phyloP scores from a whole-genome alignment of 2,329 filamentous ascomycete species.

The Penicillium sp. region DNA sequence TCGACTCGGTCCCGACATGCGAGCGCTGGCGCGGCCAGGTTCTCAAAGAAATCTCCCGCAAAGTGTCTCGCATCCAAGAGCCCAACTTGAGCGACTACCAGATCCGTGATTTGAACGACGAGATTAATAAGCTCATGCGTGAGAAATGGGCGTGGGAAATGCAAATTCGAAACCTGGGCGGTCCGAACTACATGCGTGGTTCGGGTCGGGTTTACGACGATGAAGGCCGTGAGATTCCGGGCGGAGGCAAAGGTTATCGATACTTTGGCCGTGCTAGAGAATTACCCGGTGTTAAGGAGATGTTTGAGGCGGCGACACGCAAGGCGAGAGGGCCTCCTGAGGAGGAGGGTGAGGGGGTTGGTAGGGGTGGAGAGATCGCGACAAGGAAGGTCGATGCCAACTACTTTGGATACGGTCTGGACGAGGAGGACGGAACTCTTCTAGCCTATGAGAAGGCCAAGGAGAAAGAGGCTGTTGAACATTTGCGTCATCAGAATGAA shows the following conservation, averaged over 20 bases:
- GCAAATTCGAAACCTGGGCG: slow-evolving; percentile 91
- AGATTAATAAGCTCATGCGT: slow-evolving; percentile 98
- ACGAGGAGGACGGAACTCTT: slow-evolving; percentile 81
- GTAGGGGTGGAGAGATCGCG: slow-evolving; percentile 40
- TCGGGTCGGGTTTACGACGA: slow-evolving; percentile 68
- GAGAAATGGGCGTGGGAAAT: slow-evolving; percentile 99
- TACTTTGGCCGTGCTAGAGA: slow-evolving; percentile 91
- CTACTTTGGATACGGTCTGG: slow-evolving; percentile 92
- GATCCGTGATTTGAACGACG: slow-evolving; percentile 95
- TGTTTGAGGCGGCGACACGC: slow-evolving; percentile 74
- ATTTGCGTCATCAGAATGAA: slow-evolving; percentile 57
- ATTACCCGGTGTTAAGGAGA: slow-evolving; percentile 89
- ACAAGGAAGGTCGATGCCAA: slow-evolving; percentile 76
- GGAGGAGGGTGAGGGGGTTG: slow-evolving; percentile 59
- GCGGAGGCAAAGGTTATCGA: slow-evolving; percentile 81
- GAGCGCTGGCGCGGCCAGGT: slow-evolving; percentile 99
- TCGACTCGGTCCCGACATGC: slow-evolving; percentile 77
- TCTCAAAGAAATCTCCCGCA: slow-evolving; percentile 92
- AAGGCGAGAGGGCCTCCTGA: slow-evolving; percentile 62
- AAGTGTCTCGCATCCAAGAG: slow-evolving; percentile 95
- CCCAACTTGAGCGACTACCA: slow-evolving; percentile 88
- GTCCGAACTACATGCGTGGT: slow-evolving; percentile 90
- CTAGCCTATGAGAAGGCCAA: slow-evolving; percentile 76
- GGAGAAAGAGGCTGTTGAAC: slow-evolving; percentile 74
- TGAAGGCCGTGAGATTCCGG: slow-evolving; percentile 63